A percentile compares a stretch with the other conserved stretches of the same genome.
phyloP scores from a whole-genome alignment of 1,284 basidiomycete species.

The Gymnopus androsaceus region DNA sequence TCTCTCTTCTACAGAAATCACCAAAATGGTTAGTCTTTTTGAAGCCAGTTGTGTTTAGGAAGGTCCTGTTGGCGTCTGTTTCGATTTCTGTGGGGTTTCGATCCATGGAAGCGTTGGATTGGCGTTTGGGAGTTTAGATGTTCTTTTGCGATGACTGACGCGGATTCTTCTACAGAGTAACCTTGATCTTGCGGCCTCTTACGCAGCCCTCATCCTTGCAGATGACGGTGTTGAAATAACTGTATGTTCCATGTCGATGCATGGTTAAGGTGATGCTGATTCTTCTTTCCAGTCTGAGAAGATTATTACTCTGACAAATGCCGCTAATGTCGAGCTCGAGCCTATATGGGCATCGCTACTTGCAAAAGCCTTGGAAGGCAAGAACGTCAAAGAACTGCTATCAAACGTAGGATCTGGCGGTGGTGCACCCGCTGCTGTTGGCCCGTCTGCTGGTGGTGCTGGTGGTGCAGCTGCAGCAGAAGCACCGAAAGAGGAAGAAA shows the following conservation, averaged over 20 bases:
- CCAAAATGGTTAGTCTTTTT: slow-evolving; percentile 5
- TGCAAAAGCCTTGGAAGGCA: slow-evolving; percentile 97
- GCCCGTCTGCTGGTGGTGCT: slow-evolving; percentile 59
- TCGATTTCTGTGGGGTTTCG: not conserved
- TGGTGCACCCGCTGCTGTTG: slow-evolving; percentile 72
- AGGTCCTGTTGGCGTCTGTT: not conserved
- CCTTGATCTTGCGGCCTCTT: slow-evolving; percentile 83
- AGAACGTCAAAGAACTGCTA: slow-evolving; percentile 94
- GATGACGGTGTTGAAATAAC: slow-evolving; percentile 97
- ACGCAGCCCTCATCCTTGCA: slow-evolving; percentile 94
- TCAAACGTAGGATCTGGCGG: slow-evolving; percentile 89
- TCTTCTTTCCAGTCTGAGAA: slow-evolving; percentile 75
- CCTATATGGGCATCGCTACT: slow-evolving; percentile 97
- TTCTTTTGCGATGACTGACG: slow-evolving; percentile 4
- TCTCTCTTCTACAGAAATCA: not conserved
- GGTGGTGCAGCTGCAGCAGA: slow-evolving; percentile 63
- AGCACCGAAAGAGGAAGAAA: slow-evolving; percentile 67
- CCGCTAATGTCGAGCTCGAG: slow-evolving; percentile 88
- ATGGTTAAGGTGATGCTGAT: not conserved
- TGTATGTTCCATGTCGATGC: slow-evolving; percentile 53
- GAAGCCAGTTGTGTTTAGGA: not conserved
- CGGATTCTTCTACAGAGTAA: slow-evolving; percentile 44
- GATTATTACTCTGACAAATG: slow-evolving; percentile 80
- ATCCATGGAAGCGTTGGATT: slow-evolving; percentile 4
- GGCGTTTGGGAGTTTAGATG: not conserved